Conservation (phyloP, 441 rosid species). For the Erysimum cheiri region DNA sequence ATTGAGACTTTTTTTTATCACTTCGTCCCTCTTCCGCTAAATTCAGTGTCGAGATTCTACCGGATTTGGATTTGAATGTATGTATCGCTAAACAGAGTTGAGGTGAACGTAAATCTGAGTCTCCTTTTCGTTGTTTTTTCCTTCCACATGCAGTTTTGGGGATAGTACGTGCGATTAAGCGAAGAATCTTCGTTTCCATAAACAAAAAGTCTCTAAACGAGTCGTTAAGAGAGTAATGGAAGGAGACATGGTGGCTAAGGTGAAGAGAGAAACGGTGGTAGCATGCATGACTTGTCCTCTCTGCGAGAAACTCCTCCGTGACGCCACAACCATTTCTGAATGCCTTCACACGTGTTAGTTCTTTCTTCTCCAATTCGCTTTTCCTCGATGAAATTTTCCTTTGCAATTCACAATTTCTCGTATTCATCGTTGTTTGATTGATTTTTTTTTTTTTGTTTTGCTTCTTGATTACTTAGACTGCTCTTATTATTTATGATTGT, state of each 20-base stretch:
- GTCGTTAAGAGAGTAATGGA: constrained; percentile 36
- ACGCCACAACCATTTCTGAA: constrained; percentile 92
- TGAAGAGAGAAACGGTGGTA: constrained; percentile 71
- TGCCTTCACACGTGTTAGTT: constrained; percentile 93
- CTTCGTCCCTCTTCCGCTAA: background rate
- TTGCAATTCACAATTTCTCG: background rate
- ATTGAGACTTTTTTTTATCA: constrained; percentile 27
- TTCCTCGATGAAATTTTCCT: background rate
- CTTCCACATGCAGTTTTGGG: constrained; percentile 52
- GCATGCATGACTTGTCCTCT: constrained; percentile 95
- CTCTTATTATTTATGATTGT: background rate
- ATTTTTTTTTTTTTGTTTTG: background rate
- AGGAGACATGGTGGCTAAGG: constrained; percentile 57
- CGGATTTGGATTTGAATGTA: constrained; percentile 48
- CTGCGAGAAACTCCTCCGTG: constrained; percentile 73
- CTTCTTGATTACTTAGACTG: background rate
- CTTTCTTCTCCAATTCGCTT: constrained; percentile 11
- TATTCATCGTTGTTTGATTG: constrained; percentile 16
- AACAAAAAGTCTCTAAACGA: background rate
- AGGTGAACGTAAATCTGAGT: constrained; percentile 51
- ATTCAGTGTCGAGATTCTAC: background rate
- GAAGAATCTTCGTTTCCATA: constrained; percentile 15
- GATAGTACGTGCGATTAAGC: constrained; percentile 43
- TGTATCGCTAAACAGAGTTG: constrained; percentile 23
- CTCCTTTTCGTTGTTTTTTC: constrained; percentile 14